Conservation (phyloP, 1,284 basidiomycete species). For the Blastosporella zonata region DNA sequence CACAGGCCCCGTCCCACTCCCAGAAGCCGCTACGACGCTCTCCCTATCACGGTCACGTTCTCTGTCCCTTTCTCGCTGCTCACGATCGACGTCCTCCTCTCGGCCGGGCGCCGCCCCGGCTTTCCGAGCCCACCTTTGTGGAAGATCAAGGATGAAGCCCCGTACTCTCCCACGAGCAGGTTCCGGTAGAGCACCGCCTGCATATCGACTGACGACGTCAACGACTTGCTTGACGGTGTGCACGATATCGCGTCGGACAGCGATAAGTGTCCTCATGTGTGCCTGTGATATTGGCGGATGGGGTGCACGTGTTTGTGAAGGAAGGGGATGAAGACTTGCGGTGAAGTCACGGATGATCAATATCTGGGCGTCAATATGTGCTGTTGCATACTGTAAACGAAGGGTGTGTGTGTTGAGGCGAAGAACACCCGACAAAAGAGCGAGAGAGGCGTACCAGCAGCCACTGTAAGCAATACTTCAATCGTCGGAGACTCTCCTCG, state of each 20-base stretch:
- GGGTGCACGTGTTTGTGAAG: constrained; percentile 24
- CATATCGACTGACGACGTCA: constrained; percentile 83
- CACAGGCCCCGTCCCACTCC: constrained; percentile 30
- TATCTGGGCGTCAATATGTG: constrained; percentile 87
- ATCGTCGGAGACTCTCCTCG: constrained; percentile 84
- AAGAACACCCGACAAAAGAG: neutral
- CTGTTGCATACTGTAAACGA: constrained; percentile 70
- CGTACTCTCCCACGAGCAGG: constrained; percentile 77
- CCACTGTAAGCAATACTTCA: constrained; percentile 89
- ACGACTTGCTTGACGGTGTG: constrained; percentile 87
- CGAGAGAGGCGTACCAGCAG: constrained; percentile 59
- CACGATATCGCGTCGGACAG: constrained; percentile 80
- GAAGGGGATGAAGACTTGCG: constrained; percentile 57
- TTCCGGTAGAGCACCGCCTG: constrained; percentile 83
- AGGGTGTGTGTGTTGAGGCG: constrained; percentile 4
- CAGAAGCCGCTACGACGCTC: constrained; percentile 38
- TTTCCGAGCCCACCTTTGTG: constrained; percentile 69
- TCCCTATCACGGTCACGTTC: constrained; percentile 26
- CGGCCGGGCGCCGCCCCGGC: constrained; percentile 26
- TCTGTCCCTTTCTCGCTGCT: no score
- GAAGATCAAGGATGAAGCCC: constrained; percentile 78
- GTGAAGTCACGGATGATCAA: constrained; percentile 81
- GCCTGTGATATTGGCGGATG: constrained; percentile 32
- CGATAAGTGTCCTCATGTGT: constrained; percentile 63
- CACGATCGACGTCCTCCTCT: constrained; percentile 19